Evolutionary conservation across 257 asterid genomes (phyloP).

Genomic region (Sherardia arvensis): DNA sequence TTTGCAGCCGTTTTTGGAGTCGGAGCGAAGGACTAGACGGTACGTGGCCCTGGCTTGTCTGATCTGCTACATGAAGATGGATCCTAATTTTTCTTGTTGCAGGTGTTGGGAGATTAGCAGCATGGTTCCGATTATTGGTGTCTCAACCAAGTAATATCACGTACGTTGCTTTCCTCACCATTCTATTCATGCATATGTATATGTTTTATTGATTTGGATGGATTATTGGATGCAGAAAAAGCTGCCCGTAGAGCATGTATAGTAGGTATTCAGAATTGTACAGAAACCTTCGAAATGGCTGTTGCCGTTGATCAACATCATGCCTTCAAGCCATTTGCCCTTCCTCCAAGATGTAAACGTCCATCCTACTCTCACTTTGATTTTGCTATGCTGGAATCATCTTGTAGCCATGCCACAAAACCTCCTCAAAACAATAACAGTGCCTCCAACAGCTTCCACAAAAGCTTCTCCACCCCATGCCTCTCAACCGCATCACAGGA

Average conservation of each 20-base stretch:
- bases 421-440: slow-evolving; percentile 40
- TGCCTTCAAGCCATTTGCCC: slow-evolving; percentile 68
- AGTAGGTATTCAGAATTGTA: slow-evolving; percentile 40
- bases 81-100: slow-evolving; percentile 10
- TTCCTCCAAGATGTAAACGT: slow-evolving; percentile 83
- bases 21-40: slow-evolving; percentile 78
- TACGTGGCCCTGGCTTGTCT: too few species aligned
- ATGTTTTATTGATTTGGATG: too few species aligned
- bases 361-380: slow-evolving; percentile 83
- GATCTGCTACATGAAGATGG: too few species aligned
- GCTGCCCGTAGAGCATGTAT: slow-evolving; percentile 69
- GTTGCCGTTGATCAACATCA: slow-evolving; percentile 74
- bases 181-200: too few species aligned
- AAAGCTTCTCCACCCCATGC: slow-evolving; percentile 85
- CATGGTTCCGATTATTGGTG: slow-evolving; percentile 32
- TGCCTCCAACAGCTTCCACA: slow-evolving; percentile 50
- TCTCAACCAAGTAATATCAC: slow-evolving; percentile 37
- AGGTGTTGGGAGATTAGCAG: slow-evolving; percentile 82
- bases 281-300: slow-evolving; percentile 67
- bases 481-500: slow-evolving; percentile 39
- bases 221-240: too few species aligned
- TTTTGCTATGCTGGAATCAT: slow-evolving; percentile 52
- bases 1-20: slow-evolving; percentile 63
- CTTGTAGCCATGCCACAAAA: slow-evolving; percentile 28
- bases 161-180: slow-evolving; percentile 20